These are phyloP conservation scores for Pythium aristosporum DNA, from an alignment of 352 stramenopile genomes.

Conservation along the genomic window DNA sequence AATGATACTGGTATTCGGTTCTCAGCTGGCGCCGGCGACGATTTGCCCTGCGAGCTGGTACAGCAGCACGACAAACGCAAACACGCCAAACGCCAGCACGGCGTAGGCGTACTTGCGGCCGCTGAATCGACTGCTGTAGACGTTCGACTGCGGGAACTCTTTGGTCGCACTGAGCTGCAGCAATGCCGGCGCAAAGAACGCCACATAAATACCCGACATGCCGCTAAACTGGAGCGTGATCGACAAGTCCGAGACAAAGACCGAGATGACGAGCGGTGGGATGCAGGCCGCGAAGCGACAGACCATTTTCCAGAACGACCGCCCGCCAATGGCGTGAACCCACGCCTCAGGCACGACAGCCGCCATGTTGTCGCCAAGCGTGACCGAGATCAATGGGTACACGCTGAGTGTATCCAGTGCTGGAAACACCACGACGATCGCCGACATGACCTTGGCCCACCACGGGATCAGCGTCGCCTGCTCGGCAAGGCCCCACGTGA, in stretches of 20 bases:
- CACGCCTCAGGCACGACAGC: constrained; percentile 51
- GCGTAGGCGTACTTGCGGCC: constrained; percentile 48
- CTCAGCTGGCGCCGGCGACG: constrained; percentile 6
- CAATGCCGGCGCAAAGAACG: constrained; percentile 76
- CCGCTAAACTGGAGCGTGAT: constrained; percentile 87
- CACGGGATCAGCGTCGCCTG: constrained; percentile 44
- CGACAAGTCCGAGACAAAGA: constrained; percentile 83
- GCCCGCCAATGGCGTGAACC: constrained; percentile 32
- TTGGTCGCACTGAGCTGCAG: constrained; percentile 56
- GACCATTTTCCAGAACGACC: constrained; percentile 62
- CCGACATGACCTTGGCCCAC: constrained; percentile 64
- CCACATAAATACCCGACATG: constrained; percentile 76
- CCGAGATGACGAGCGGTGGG: constrained; percentile 73
- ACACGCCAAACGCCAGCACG: constrained; percentile 62
- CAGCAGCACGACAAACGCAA: constrained; percentile 60
- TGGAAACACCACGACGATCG: constrained; percentile 88
- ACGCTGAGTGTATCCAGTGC: constrained; percentile 89
- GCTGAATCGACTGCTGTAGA: constrained; percentile 75
- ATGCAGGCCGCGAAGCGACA: constrained; percentile 78
- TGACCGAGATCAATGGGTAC: constrained; percentile 91
- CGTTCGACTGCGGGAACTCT: constrained; percentile 45
- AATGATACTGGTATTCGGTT: background rate
- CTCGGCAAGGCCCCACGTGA: constrained; percentile 77
- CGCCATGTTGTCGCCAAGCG: constrained; percentile 89
- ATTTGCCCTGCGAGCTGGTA: constrained; percentile 62